Evolutionary conservation across 306 rosid genomes (phyloP).

Genomic region (Mimosa pudica): DNA sequence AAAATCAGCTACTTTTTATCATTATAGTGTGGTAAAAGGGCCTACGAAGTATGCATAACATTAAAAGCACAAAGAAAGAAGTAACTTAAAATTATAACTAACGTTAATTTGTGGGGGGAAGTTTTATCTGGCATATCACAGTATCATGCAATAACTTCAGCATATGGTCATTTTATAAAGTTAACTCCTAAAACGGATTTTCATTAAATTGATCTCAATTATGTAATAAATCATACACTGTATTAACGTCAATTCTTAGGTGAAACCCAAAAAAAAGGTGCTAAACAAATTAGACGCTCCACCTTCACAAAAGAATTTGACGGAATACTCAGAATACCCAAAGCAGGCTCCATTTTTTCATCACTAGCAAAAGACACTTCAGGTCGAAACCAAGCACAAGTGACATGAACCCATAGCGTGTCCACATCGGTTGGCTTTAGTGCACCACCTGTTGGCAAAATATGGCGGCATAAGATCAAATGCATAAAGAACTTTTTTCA

Average conservation of each 20-base stretch:
- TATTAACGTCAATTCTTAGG: neutral
- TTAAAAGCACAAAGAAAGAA: constrained; percentile 27
- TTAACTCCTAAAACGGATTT: neutral
- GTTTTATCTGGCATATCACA: constrained; percentile 2
- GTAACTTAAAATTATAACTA: constrained; percentile 5
- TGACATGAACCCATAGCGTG: constrained; percentile 95
- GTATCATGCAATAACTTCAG: neutral
- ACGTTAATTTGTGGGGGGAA: neutral
- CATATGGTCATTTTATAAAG: neutral
- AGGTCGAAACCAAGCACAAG: constrained; percentile 99
- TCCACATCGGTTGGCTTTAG: constrained; percentile 94
- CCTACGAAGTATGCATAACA: neutral
- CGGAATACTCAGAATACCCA: constrained; percentile 96
- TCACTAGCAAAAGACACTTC: constrained; percentile 97
- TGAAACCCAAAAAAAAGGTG: neutral
- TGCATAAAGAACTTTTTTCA: constrained; percentile 20
- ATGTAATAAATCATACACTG: constrained; percentile 5
- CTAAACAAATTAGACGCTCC: constrained; percentile 23
- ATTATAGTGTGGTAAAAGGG: constrained; percentile 17
- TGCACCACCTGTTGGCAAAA: constrained; percentile 83
- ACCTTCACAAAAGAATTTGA: constrained; percentile 99
- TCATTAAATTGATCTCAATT: neutral
- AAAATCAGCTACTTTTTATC: constrained; percentile 22
- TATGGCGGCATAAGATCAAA: constrained; percentile 33
- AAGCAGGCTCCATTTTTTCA: constrained; percentile 98